Conservation (phyloP, 345 rosid species). For the Carallia pectinifolia region DNA sequence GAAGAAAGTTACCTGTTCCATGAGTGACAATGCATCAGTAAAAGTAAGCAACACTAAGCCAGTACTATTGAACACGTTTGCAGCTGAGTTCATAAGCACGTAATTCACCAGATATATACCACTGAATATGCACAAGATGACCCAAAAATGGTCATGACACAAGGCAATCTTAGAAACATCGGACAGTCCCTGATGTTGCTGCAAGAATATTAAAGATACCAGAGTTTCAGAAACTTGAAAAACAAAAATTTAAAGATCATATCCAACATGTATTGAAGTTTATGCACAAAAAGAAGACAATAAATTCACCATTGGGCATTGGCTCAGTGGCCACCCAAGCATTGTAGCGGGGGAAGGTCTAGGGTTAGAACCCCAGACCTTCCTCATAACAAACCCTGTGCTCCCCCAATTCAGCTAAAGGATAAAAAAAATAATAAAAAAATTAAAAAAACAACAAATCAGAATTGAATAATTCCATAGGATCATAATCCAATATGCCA, state of each 20-base stretch:
- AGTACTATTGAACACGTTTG: constrained; percentile 67
- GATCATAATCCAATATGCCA: too few relatives aligned
- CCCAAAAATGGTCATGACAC: constrained; percentile 69
- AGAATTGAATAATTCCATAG: too few relatives aligned
- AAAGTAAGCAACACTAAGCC: constrained; percentile 81
- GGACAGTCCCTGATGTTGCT: constrained; percentile 51
- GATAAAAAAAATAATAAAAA: too few relatives aligned
- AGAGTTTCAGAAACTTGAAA: constrained; percentile 16
- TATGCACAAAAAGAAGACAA: neutral
- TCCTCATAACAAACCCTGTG: neutral
- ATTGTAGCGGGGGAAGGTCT: too few relatives aligned
- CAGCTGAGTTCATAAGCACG: constrained; percentile 78
- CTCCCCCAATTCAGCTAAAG: neutral
- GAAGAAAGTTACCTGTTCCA: constrained; percentile 71
- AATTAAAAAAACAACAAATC: too few relatives aligned
- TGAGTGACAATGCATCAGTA: constrained; percentile 80
- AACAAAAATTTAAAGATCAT: neutral
- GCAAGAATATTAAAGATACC: constrained; percentile 25
- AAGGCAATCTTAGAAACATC: constrained; percentile 54
- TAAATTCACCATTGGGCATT: too few relatives aligned
- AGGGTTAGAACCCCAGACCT: neutral
- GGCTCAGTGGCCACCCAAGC: too few relatives aligned
- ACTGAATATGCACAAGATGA: constrained; percentile 67
- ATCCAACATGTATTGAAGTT: neutral
- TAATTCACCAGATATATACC: constrained; percentile 69